Base-by-base conservation (phyloP, 2,329 filamentous ascomycete genomes). In the Venturia pyrina region DNA sequence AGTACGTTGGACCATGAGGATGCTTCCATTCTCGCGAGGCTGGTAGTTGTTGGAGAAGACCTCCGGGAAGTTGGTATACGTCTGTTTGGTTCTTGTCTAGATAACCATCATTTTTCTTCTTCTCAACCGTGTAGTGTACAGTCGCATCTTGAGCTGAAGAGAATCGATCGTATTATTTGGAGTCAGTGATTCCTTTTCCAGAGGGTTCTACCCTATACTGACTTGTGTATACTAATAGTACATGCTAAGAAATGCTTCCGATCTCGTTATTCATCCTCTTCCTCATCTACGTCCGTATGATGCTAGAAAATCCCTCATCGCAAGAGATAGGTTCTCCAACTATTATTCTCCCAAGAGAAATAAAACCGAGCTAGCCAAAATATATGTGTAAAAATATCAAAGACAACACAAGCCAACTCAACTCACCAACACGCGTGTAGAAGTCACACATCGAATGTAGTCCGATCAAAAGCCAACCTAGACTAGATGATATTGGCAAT, bases 401-500 rank as follows among this genome's bases (percentile, higher is more conserved):
- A 28, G 10, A 53, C 6, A 53, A 28, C 32, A 15, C 50, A 4
- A 6, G 11, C 10, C 5, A 56, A 32, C 34, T 13, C 24, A 34
- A 34, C 10, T 6, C 48, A 10, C 21, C 32, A 19, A n/a, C 4
- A 21, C 53, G 53, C 28, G 17, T 37, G 7, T 5, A 21, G 0
- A 37, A 59, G 7, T 37, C 28, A 13, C 21, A 8, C 17, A 37
- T 28, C 28, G 28, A 28, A 59, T n/a, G 17, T 15, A 37, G 2
- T 37, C 1, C 4, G 1, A 32, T 6, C 7, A 19, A 11, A 56
- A 56, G 6, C 11, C 5, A 5, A 34, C 34, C 60, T 1, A 17
- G 34, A 24, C 53, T 28, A 72, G 65, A 79, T 79, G 62, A 79
- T 78, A 63, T 79, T 78, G 44, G 77, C 76, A 67, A 79, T 79